Base-by-base conservation (phyloP, 2,329 filamentous ascomycete species). In the Aureobasidium melanogenum region DNA sequence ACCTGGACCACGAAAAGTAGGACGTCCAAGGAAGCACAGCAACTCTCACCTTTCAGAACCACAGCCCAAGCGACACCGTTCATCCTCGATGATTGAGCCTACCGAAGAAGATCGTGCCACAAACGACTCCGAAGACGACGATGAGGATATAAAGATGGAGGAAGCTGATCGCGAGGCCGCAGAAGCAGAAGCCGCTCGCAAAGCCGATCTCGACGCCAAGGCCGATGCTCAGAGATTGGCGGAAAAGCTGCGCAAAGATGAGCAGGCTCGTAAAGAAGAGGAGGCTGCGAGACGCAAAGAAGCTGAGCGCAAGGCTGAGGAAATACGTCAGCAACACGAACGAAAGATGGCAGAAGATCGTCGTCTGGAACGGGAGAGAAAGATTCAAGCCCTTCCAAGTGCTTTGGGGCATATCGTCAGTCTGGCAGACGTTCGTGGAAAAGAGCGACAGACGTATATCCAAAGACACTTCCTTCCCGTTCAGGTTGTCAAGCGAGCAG, bases 21-120 rank as follows among this genome's bases (percentile, higher is more conserved):
- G 65, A 15, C 64, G 68, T 9, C 64, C 65, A 15, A 64, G 69
- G 30, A 72, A 66, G 24, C 69, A 67, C 52, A 70, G 70, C 50
- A 68, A 70, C 30, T 62, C 64, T 19, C 67, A 67, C 36, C 58
- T 64, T 32, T 38, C 62, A 12, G 64, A 68, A 39, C 46, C 60
- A 15, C 67, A 67, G 19, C 64, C 66, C 32, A 66, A 64, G 24
- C 64, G 69, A 26, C 63, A 68, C 36, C 66, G 67, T 28, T 67
- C 66, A 41, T 70, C 68, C 28, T 68, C 67, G 9, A 59, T 68
- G 19, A 66, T 68, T 3, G 66, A 63, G 14, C 61, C 63, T 12
- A 60, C 61, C 10, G 43, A 69, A 39, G 66, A 69, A 15, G 69
- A 46, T 65, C 69, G 9, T 65, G 64, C 15, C 30, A 70, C 39